Evolutionary conservation across 176 grass and related monocot species (phyloP).

Genomic region (Phoenix dactylifera): DNA sequence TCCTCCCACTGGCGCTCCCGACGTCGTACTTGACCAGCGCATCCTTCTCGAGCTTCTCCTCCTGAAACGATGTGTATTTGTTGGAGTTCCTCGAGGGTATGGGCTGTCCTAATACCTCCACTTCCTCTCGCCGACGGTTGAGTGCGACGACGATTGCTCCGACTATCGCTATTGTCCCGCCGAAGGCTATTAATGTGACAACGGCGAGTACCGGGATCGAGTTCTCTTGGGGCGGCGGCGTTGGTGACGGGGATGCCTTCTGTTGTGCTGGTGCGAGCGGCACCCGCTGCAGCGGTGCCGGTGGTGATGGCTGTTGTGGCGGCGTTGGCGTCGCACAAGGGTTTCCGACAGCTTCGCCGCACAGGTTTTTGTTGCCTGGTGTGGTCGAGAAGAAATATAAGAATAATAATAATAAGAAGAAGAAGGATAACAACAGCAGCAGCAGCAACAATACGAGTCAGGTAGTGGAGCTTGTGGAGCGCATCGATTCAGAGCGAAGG

Average conservation of each 20-base stretch:
- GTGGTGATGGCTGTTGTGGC: no score
- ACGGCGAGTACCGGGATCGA: not conserved
- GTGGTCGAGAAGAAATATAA: no score
- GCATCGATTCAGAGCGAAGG: no score
- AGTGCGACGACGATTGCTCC: slow-evolving; percentile 21
- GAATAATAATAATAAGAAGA: no score
- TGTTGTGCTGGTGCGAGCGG: no score
- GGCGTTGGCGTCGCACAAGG: slow-evolving; percentile 22
- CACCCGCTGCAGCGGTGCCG: no score
- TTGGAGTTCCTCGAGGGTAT: not conserved
- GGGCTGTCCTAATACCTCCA: slow-evolving; percentile 22
- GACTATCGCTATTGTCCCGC: slow-evolving; percentile 26
- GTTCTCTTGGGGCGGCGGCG: no score
- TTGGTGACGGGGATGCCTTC: not conserved
- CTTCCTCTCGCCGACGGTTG: slow-evolving; percentile 12
- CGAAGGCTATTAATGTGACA: slow-evolving; percentile 25
- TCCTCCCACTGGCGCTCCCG: not conserved
- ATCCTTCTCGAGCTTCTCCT: not conserved
- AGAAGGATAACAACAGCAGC: no score
- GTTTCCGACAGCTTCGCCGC: slow-evolving; percentile 37
- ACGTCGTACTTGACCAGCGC: slow-evolving; percentile 1
- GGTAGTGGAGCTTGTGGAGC: no score
- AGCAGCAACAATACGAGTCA: no score
- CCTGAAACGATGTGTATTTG: not conserved
- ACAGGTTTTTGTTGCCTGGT: slow-evolving; percentile 66